Base-by-base conservation (phyloP, 306 rosid species). In the Vicia sativa region DNA sequence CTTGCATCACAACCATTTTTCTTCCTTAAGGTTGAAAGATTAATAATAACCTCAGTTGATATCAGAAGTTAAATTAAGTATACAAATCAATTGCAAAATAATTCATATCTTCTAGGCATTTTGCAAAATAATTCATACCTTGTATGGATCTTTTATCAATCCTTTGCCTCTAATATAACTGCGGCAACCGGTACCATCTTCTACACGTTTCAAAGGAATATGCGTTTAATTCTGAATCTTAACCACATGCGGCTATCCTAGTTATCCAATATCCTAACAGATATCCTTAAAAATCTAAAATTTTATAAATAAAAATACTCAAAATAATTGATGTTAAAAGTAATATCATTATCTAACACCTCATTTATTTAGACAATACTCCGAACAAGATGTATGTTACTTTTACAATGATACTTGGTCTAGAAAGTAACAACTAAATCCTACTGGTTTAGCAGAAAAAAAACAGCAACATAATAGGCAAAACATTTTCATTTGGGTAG, bases 111-210 rank as follows among this genome's bases (percentile, higher is more conserved):
- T 63, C 11, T 43, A 29, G 41, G 29, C 14, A 62, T 2, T 42
- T 64, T 63, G 52, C 11, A 78, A 71, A 29, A 58, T 37, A 34
- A 34, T 71, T 67, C 59, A 35, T 79, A 89, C 92, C 84, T 86
- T 86, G 82, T 84, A 91, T 42, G 92, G 89, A 34, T 89, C 92
- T 79, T 89, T 92, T 62, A 92, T 87, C 11, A 90, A 89, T 41
- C 97, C 95, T 65, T 89, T 87, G 16, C 97, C 97, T 84, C 96
- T 83, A 48, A 89, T 87, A 72, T 84, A 87, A 87, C 96, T 2
- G 4, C 96, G 96, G 64, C 95, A 92, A 44, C 92, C 90, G 14
- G 97, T 89, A 13, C 90, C 82, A 66, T 85, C 97, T 85, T 92
- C 96, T 68, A 92, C 92, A 23, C 92, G 85, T 85, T 92, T 92